Evolutionary conservation across 2,329 filamentous ascomycete genomes (phyloP), one percentile per base, ranked within the genome.

Genomic region (Trichoderma sp.): DNA sequence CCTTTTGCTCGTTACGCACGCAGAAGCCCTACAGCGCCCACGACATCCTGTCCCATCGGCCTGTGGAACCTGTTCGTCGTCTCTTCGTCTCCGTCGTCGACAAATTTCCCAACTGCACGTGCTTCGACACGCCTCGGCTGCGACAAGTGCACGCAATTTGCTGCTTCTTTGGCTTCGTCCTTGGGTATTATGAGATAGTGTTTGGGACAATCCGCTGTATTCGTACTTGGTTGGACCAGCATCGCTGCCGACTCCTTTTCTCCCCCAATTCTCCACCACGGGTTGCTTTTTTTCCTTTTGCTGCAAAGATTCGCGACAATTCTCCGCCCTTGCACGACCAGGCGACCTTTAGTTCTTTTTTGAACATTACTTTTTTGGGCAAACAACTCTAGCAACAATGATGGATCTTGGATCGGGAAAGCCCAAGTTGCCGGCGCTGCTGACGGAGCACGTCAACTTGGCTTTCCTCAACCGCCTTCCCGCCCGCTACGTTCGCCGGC

Each of bases 401-500:
- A 81, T 82, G 75, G 82, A 83, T 75, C 76, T 82, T 60, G 72
- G 80, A 71, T 79, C 82, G 73, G 80, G 81, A 74, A 84, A 84
- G 78, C 80, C 82, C 65, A 81, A 82, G 76, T 79, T 82, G 24
- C 82, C 82, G 63, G 80, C 81, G 43, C 77, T 83, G 14, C 81
- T 81, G 77, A 81, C 81, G 36, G 81, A 83, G 61, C 81, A 82
- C 60, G 75, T 84, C 62, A 83, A 82, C 75, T 76, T 84, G 65
- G 81, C 82, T 15, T 81, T 83, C 63, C 77, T 84, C 70, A 85
- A 83, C 75, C 83, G 81, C 53, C 79, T 82, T 24, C 82, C 83
- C 32, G 79, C 78, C 36, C 82, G 82, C 73, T 83, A 83, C 75
- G 80, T 81, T 73, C 78, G 79, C 72, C 79, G 80, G 70, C 81